Base-by-base conservation (phyloP, 1,284 basidiomycete species). In the Apiotrichum laibachii region DNA sequence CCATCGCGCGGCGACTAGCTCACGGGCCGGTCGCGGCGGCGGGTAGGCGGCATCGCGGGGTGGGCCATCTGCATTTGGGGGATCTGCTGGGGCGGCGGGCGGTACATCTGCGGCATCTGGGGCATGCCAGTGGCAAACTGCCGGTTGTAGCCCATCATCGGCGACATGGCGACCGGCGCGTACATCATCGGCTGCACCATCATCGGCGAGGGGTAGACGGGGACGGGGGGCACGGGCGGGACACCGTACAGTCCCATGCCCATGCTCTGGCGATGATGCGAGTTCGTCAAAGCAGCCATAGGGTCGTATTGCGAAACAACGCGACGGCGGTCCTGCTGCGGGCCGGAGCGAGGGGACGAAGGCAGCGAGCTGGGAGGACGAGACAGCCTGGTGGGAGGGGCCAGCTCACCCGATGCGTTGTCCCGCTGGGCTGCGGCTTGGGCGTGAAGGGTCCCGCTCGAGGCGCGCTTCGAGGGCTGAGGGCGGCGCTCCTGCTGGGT, bases 1-100 rank as follows among this genome's bases (percentile, higher is more conserved):
- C n/a, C n/a, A 16, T 4, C 15, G 45, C 11, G 12, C 10, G 33
- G 47, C 34, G 37, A 22, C 16, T 61, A 63, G 22, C 56, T 53
- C 31, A 63, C 62, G 8, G 62, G 62, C 33, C 62, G 62, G 50
- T 63, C 62, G 40, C 62, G 56, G 39, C 59, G 56, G 26, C 59
- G 62, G 19, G 51, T 48, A 11, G 62, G 49, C n/a, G 39, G 49
- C 49, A 50, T 61, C 15, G 35, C 44, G 1, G 62, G 62, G n/a
- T 40, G 42, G 10, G 49, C 35, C 12, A 50, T 50, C 49, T 50
- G 48, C 46, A 46, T 46, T 19, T 31, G 26, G 26, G 11, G 37
- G 5, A 37, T 37, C 5, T 50, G 49, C 35, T 44, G 43, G 11
- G 50, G 56, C 6, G 58, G 58, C 21, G 53, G 56, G 42, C 47